Base-by-base conservation (phyloP, 2,329 filamentous ascomycete species). In the Leptographium procerum region DNA sequence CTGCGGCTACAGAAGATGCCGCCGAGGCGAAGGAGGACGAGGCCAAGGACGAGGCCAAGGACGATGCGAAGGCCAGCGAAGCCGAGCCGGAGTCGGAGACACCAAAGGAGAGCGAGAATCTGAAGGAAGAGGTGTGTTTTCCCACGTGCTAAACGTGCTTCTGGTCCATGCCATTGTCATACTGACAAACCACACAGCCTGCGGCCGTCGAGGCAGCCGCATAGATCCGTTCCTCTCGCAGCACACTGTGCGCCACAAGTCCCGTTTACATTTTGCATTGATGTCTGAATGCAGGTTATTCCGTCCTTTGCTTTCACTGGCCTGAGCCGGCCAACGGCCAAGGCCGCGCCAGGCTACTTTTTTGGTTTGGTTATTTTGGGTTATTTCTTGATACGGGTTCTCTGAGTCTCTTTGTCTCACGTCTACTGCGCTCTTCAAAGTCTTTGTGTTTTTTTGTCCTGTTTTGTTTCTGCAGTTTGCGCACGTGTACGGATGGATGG, bases 1-100 rank as follows among this genome's bases (percentile, higher is more conserved):
- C 34, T 61, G 40, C 29, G 4, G 67, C 47, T 60, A 43, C 66
- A 55, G 69, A 74, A 62, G 70, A 19, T 64, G 70, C 31, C 62
- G 76, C 10, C 64, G 68, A 31, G 45, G n/a, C 34, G 10, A 69
- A 71, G 11, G 63, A 64, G 14, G 69, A 75, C 9, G 51, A 50
- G 19, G 54, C 33, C 52, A 67, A 62, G 54, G 72, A 69, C 40
- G 68, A 47, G 16, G 65, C 67, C 57, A 43, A 65, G n/a, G 72
- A 61, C 54, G 72, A 69, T 52, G 61, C 59, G 55, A 51, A 65
- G 26, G 51, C 60, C 22, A 64, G 40, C 40, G 19, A 63, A 61
- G 48, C 19, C 14, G 68, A 52, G 16, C n/a, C 19, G n/a, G 51
- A 29, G n/a, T 19, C 16, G 51, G 54, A 33, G 40, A 26, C 53